Conservation (phyloP, 345 rosid genomes). For the Lenwebbia sp. region DNA sequence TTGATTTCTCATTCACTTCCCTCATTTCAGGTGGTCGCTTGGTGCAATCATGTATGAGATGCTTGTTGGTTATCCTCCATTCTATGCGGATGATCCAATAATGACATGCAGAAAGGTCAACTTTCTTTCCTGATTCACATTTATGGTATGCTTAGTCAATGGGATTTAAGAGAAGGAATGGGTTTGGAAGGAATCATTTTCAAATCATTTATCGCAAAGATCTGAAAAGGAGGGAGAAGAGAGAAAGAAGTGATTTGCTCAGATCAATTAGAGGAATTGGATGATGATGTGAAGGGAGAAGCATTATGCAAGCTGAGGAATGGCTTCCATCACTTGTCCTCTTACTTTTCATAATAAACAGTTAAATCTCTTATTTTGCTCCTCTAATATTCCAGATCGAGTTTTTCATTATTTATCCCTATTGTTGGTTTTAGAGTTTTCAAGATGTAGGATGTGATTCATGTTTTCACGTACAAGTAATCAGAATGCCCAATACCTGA, state of each 20-base stretch:
- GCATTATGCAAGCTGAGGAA: background rate
- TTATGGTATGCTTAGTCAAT: background rate
- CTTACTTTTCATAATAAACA: background rate
- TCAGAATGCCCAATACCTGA: background rate
- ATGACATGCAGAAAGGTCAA: conserved; percentile 91
- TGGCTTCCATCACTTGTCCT: background rate
- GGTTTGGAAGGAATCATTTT: background rate
- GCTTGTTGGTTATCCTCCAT: conserved; percentile 86
- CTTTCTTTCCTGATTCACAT: background rate
- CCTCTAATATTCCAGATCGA: background rate
- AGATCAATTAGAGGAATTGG: background rate
- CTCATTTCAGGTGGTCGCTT: conserved; percentile 75
- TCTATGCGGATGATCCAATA: conserved; percentile 75
- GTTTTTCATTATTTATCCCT: background rate
- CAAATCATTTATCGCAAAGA: background rate
- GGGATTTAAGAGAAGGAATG: background rate
- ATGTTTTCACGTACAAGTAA: background rate
- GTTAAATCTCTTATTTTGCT: background rate
- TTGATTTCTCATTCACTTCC: conserved; percentile 1
- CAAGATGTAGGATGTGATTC: background rate
- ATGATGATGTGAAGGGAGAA: background rate
- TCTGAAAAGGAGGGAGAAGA: background rate
- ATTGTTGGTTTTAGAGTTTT: background rate
- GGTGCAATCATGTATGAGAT: conserved; percentile 90
- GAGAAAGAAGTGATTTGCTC: background rate